Conservation (phyloP, 345 rosid genomes). For the Eucalyptus regnans region DNA sequence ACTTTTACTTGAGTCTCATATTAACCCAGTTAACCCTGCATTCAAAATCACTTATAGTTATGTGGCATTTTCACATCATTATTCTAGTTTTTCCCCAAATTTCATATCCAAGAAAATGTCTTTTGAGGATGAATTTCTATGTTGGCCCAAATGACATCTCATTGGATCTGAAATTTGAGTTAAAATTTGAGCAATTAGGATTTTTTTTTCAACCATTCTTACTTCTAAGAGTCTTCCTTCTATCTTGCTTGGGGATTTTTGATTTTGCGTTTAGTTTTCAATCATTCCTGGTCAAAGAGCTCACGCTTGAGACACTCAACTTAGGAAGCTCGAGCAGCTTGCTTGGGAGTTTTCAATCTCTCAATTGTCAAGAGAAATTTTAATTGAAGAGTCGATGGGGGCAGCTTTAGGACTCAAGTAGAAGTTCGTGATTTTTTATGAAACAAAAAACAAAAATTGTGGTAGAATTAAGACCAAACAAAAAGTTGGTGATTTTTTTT, state of each 20-base stretch:
- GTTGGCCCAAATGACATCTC: neutral
- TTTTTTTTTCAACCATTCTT: neutral
- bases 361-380: neutral
- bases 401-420: too few species aligned
- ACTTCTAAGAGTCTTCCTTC: neutral
- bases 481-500: too few species aligned
- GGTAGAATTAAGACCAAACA: neutral
- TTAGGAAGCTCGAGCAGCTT: rapidly evolving
- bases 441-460: too few species aligned
- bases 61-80: neutral
- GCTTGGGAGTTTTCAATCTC: neutral
- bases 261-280: too few species aligned
- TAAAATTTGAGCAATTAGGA: neutral
- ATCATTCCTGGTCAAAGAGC: neutral
- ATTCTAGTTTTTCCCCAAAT: neutral
- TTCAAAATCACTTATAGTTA: neutral
- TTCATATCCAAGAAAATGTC: too few species aligned
- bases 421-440: too few species aligned
- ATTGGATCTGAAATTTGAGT: neutral
- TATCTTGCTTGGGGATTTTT: neutral
- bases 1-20: too few species aligned
- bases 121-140: too few species aligned
- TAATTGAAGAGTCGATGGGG: neutral
- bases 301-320: neutral
- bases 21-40: too few species aligned